Evolutionary conservation across 495 filamentous ascomycete species (phyloP).

Genomic region (Gamarada debralockiae): DNA sequence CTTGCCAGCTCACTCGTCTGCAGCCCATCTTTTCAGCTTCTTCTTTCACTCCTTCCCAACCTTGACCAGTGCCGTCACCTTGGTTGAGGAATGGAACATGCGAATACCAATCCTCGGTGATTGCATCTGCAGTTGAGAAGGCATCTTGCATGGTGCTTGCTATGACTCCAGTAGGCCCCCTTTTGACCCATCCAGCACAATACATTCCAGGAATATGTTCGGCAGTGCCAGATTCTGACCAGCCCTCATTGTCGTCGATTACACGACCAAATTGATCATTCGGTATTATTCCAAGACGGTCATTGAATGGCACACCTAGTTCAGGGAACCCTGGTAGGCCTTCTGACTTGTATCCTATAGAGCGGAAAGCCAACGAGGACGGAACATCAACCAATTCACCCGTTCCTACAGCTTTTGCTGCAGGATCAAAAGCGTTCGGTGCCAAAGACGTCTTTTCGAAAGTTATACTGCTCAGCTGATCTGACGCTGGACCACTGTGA

Average conservation of each 20-base stretch:
- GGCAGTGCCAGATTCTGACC: conserved; percentile 21
- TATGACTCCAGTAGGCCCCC: conserved; percentile 93
- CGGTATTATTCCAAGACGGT: conserved; percentile 66
- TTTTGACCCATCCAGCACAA: conserved; percentile 94
- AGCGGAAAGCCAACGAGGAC: conserved; percentile 75
- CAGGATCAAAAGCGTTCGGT: conserved; percentile 41
- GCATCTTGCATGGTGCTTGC: conserved; percentile 95
- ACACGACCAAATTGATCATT: conserved; percentile 84
- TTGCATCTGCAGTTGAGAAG: conserved; percentile 80
- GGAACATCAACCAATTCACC: conserved; percentile 39
- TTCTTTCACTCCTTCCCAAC: conserved; percentile 71
- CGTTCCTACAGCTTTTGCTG: conserved; percentile 49
- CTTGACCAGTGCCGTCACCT: conserved; percentile 36
- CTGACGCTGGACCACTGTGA: conserved; percentile 37
- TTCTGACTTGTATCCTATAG: conserved; percentile 85
- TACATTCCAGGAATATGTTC: conserved; percentile 74
- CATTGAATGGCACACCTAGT: conserved; percentile 78
- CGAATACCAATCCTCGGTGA: conserved; percentile 64
- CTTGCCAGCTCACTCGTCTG: conserved; percentile 68
- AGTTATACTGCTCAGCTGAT: conserved; percentile 51
- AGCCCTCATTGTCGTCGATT: conserved; percentile 29
- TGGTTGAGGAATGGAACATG: conserved; percentile 41
- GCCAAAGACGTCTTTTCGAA: conserved; percentile 59
- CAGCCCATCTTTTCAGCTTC: conserved; percentile 49
- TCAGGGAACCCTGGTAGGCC: conserved; percentile 70